These are phyloP conservation scores for Cyberlindnera sargentensis DNA, from an alignment of 805 yeast genomes.

Conservation along the genomic window DNA sequence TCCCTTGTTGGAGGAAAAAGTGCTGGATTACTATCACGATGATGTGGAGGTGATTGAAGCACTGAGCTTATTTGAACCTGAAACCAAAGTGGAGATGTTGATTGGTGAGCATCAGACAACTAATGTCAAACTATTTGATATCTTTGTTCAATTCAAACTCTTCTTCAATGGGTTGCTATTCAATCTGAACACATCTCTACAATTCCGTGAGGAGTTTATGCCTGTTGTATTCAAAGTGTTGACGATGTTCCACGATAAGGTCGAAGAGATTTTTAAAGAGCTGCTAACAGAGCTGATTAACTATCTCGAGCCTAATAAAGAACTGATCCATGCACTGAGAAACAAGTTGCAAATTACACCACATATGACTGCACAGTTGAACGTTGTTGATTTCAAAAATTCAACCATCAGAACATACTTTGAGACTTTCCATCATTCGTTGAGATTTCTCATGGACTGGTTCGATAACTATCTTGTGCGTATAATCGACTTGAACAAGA, in stretches of 20 bases:
- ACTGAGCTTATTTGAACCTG: constrained; percentile 24
- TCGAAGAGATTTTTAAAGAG: constrained; percentile 19
- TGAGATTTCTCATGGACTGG: constrained; percentile 26
- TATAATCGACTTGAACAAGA: constrained; percentile 18
- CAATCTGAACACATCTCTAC: constrained; percentile 21
- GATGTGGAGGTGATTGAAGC: constrained; percentile 35
- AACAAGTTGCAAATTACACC: constrained; percentile 3
- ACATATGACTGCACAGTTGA: constrained; percentile 6
- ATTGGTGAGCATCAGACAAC: not conserved
- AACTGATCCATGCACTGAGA: constrained; percentile 9
- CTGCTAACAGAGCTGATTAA: constrained; percentile 16
- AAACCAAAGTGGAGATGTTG: not conserved
- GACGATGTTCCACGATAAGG: constrained; percentile 17
- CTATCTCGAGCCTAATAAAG: constrained; percentile 20
- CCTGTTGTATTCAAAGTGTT: constrained; percentile 19
- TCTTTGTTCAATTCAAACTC: constrained; percentile 17
- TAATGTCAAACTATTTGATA: constrained; percentile 8
- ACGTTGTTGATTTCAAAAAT: constrained; percentile 17
- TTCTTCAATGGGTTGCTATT: constrained; percentile 17
- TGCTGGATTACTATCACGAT: constrained; percentile 45
- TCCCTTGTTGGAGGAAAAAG: constrained; percentile 52
- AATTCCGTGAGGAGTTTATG: constrained; percentile 22
- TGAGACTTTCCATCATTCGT: constrained; percentile 32
- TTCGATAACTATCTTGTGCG: constrained; percentile 10
- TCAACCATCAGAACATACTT: constrained; percentile 27